Evolutionary conservation across 1,284 basidiomycete species (phyloP).

Genomic region (Sporisorium scitamineum): DNA sequence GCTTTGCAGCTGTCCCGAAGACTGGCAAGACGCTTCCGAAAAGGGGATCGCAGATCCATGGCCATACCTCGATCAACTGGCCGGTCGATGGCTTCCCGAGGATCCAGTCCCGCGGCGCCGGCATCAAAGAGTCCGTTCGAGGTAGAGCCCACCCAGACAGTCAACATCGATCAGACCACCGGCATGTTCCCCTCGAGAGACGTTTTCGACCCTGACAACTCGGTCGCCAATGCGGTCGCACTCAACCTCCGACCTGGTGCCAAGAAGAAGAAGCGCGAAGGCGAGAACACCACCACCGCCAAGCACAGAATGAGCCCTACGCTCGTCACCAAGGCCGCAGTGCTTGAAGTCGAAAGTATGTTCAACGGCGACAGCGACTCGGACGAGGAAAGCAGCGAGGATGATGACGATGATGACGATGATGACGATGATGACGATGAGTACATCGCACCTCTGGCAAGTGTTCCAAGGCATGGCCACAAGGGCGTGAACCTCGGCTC

Average conservation of each 20-base stretch:
- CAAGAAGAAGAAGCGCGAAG: conserved; percentile 49
- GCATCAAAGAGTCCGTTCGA: not conserved
- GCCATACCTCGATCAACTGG: conserved; percentile 53
- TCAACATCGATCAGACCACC: conserved; percentile 32
- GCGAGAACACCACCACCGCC: conserved; percentile 38
- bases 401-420: conserved; percentile 40
- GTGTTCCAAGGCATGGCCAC: conserved; percentile 18
- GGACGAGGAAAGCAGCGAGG: conserved; percentile 42
- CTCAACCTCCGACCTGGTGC: conserved; percentile 47
- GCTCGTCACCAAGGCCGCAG: conserved; percentile 62
- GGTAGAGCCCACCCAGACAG: conserved; percentile 36
- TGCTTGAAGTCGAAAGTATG: conserved; percentile 64
- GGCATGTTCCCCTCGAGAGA: conserved; percentile 43
- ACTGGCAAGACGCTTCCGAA: conserved; percentile 32
- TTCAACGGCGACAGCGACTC: conserved; percentile 63
- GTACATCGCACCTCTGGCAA: conserved; percentile 30
- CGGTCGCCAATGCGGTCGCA: conserved; percentile 46
- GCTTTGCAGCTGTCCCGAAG: conserved; percentile 30
- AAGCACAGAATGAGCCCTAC: conserved; percentile 53
- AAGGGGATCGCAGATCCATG: conserved; percentile 52
- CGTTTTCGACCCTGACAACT: conserved; percentile 51
- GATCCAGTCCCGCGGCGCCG: not conserved
- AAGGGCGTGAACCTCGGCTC: conserved; percentile 29
- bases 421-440: conserved; percentile 43
- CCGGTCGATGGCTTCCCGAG: conserved; percentile 59